Base-by-base conservation (phyloP, 768 basidiomycete species). In the Artomyces pyxidatus region DNA sequence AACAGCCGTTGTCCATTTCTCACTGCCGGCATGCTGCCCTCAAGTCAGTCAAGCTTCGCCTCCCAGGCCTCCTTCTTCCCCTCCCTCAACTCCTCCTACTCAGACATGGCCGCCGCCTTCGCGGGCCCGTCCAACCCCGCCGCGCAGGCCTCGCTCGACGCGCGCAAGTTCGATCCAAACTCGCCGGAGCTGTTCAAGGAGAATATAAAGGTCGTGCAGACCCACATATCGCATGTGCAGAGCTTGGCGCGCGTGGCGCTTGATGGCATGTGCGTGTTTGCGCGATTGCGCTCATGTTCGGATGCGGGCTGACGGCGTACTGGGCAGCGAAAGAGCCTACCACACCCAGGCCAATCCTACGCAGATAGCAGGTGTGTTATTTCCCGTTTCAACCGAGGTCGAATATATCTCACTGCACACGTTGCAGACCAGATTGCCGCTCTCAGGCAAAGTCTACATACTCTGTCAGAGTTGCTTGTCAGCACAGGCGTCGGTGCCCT, bases 111-210 rank as follows among this genome's bases (percentile, higher is more conserved):
- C n/a, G n/a, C n/a, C n/a, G n/a, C n/a, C n/a, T n/a, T n/a, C n/a
- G n/a, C n/a, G n/a, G n/a, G n/a, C n/a, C n/a, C 17, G 17, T 17
- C 39, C n/a, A n/a, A n/a, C 22, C 4, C 39, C 39, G n/a, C 53
- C 26, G 25, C 45, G 6, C 37, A 41, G n/a, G 47, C 50, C 37
- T 44, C 51, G 11, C 51, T 32, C 14, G 42, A 46, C 2, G 46
- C 47, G 26, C 46, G 51, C 29, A 49, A 44, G 29, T 21, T 16
- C 16, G 54, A 55, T 27, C 47, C 43, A n/a, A 55, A 55, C 42
- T 53, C 51, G n/a, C 51, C 54, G 4, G 27, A 42, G 5, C 54
- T 55, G 32, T 55, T 55, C 51, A 55, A 53, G 40, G 43, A 52
- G 5, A 52, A 55, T 32, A 39, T 55, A 23, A 26, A 39, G 8